Evolutionary conservation across 805 yeast genomes (phyloP).

Genomic region (Wickerhamiella parazyma): DNA sequence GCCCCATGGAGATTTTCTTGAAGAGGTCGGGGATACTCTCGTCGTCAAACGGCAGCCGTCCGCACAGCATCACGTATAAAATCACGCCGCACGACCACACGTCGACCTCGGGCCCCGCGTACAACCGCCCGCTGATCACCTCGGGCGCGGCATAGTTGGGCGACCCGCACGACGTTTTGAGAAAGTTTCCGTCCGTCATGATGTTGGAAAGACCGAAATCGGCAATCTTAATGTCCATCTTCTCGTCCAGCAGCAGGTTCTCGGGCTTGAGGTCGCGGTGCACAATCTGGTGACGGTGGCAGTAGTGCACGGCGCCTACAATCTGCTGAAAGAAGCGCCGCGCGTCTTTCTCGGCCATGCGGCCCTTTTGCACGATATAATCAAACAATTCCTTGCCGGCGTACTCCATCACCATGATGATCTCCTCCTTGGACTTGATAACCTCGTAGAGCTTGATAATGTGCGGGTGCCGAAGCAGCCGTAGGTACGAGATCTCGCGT

Average conservation of each 20-base stretch:
- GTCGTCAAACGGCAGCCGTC: conserved; percentile 90
- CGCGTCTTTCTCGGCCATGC: conserved; percentile 85
- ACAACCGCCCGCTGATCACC: conserved; percentile 83
- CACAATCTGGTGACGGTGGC: conserved; percentile 92
- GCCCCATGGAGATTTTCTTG: conserved; percentile 86
- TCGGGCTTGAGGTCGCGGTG: conserved; percentile 96
- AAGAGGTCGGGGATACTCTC: conserved; percentile 90
- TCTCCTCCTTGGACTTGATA: conserved; percentile 87
- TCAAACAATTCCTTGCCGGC: conserved; percentile 96
- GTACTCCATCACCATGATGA: conserved; percentile 92
- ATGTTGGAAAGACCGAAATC: conserved; percentile 91
- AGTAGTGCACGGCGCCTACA: conserved; percentile 90
- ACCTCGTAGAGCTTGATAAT: conserved; percentile 92
- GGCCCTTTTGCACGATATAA: conserved; percentile 85
- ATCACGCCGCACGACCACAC: conserved; percentile 98
- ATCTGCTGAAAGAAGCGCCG: conserved; percentile 91
- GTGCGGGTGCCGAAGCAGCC: conserved; percentile 87
- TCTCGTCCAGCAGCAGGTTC: conserved; percentile 75
- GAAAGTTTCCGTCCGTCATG: conserved; percentile 94
- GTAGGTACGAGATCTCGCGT: conserved; percentile 79
- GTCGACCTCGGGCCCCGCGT: conserved; percentile 97
- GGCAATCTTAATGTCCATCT: conserved; percentile 85
- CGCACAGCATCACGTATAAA: conserved; percentile 88
- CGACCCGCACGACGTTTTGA: conserved; percentile 90
- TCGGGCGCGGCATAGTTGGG: conserved; percentile 98